Percentiles rank a stretch among this genome's conserved stretches.
Evolutionary conservation across 2,329 filamentous ascomycete genomes (phyloP).

Genomic region (Apiospora pterosperma): DNA sequence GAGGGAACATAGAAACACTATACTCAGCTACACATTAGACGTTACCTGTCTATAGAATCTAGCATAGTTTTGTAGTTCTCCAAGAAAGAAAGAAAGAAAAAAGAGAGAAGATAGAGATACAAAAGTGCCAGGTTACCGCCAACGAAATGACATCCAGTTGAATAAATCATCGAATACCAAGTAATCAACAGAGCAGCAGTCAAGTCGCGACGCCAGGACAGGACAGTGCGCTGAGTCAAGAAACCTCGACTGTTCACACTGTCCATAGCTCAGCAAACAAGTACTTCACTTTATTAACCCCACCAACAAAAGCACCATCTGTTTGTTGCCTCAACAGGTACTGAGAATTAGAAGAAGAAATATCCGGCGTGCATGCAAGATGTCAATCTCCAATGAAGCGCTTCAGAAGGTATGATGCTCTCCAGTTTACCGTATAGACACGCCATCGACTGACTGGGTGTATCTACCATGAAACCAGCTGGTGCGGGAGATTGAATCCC

Average conservation of each 20-base stretch:
- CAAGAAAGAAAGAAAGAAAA: not conserved
- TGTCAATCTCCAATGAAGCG: slow-evolving; percentile 82
- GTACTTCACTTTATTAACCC: not conserved
- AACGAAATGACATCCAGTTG: too few relatives aligned
- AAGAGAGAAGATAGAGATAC: not conserved
- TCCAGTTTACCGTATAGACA: not conserved
- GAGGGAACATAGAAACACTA: not conserved
- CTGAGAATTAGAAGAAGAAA: not conserved
- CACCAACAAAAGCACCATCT: not conserved
- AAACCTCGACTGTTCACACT: not conserved
- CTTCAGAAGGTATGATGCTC: slow-evolving; percentile 72
- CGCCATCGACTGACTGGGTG: not conserved
- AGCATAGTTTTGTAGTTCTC: not conserved
- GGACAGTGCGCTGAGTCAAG: not conserved
- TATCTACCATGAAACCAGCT: slow-evolving; percentile 50
- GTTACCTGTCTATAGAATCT: not conserved
- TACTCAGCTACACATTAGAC: not conserved
- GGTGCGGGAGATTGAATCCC: slow-evolving; percentile 89
- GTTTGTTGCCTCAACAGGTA: not conserved
- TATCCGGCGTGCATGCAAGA: not conserved
- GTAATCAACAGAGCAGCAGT: too few relatives aligned
- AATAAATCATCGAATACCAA: too few relatives aligned
- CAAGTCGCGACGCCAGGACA: not conserved
- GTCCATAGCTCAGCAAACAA: not conserved
- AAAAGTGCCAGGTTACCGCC: too few relatives aligned